phyloP scores from a whole-genome alignment of 495 filamentous ascomycete species.

The Neurospora sp. region DNA sequence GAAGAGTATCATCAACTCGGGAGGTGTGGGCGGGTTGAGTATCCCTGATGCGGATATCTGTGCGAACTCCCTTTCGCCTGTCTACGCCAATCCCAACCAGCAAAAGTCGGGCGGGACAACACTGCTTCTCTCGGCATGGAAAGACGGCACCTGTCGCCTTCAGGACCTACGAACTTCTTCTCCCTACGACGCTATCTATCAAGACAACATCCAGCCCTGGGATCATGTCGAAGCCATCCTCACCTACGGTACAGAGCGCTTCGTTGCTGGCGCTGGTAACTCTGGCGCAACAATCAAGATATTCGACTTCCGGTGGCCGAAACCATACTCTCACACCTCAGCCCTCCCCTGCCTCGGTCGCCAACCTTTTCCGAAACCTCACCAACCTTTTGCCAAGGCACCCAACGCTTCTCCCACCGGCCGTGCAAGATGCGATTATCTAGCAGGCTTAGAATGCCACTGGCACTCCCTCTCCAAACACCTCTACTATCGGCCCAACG shows the following conservation, averaged over 20 bases:
- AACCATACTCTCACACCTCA: slow-evolving; percentile 32
- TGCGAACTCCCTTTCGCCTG: slow-evolving; percentile 27
- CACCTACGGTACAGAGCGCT: slow-evolving; percentile 32
- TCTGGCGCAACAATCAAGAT: slow-evolving; percentile 28
- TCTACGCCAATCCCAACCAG: slow-evolving; percentile 17
- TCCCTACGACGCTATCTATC: slow-evolving; percentile 26
- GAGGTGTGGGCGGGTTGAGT: not conserved
- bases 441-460: slow-evolving; percentile 18
- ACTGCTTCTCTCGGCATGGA: slow-evolving; percentile 36
- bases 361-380: slow-evolving; percentile 25
- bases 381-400: slow-evolving; percentile 18
- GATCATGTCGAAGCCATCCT: slow-evolving; percentile 30
- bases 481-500: slow-evolving; percentile 35
- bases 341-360: slow-evolving; percentile 26
- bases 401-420: slow-evolving; percentile 7
- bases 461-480: slow-evolving; percentile 32
- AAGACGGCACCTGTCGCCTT: slow-evolving; percentile 34
- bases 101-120: slow-evolving; percentile 15
- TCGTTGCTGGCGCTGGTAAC: slow-evolving; percentile 29
- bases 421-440: slow-evolving; percentile 18
- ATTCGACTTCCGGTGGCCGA: slow-evolving; percentile 39
- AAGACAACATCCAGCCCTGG: slow-evolving; percentile 34
- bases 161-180: slow-evolving; percentile 34
- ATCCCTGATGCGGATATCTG: slow-evolving; percentile 11
- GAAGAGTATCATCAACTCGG: slow-evolving; percentile 7